These are phyloP conservation scores for Populus hybrid DNA, from an alignment of 441 rosid genomes.

Conservation along the genomic window DNA sequence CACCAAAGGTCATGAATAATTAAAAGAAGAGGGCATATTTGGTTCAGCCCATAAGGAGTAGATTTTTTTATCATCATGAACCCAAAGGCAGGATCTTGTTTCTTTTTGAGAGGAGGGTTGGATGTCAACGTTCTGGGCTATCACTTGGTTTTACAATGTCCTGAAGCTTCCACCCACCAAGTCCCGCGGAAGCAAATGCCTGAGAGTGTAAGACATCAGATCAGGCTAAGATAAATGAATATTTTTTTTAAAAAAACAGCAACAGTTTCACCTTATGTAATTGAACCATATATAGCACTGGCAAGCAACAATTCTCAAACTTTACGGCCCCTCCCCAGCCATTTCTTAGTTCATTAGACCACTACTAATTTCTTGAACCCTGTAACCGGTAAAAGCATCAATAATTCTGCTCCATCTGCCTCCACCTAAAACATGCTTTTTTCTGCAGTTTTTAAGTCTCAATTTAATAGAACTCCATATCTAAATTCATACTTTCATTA, in stretches of 20 bases:
- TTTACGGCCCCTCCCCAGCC: neutral
- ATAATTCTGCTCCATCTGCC: neutral
- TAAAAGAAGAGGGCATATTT: neutral
- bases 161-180: slow-evolving; percentile 92
- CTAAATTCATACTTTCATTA: neutral
- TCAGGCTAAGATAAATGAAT: slow-evolving; percentile 13
- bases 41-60: neutral
- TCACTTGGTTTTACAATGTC: slow-evolving; percentile 71
- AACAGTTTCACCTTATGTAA: neutral
- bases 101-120: neutral
- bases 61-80: neutral
- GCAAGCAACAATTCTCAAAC: slow-evolving; percentile 5
- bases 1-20: neutral
- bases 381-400: neutral
- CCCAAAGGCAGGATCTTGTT: neutral
- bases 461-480: neutral
- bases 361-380: neutral
- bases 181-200: slow-evolving; percentile 80
- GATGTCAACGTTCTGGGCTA: slow-evolving; percentile 8
- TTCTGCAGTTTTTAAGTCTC: slow-evolving; percentile 1
- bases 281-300: slow-evolving; percentile 2
- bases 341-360: neutral
- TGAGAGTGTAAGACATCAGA: slow-evolving; percentile 29
- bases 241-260: neutral
- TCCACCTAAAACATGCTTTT: neutral